Conservation (phyloP, 1,284 basidiomycete genomes). For the Cryptococcus neoformans region DNA sequence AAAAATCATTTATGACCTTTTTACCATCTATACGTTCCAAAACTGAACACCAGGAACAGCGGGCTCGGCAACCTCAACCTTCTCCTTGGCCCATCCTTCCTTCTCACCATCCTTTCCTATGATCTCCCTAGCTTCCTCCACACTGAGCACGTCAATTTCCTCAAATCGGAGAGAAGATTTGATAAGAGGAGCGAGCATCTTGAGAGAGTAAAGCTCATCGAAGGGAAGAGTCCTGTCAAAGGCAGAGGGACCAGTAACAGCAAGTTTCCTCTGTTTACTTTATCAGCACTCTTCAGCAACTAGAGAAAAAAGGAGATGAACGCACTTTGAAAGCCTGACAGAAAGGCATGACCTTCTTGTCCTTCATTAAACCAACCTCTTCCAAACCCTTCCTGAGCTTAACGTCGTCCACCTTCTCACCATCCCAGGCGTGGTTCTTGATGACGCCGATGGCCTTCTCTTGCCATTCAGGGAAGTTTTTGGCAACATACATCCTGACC, state of each 20-base stretch:
- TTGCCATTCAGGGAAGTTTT: constrained; percentile 92
- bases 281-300: not conserved
- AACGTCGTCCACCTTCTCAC: constrained; percentile 72
- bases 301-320: not conserved
- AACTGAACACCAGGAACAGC: constrained; percentile 82
- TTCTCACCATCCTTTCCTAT: constrained; percentile 33
- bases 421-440: constrained; percentile 62
- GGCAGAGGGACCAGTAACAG: constrained; percentile 69
- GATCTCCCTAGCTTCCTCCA: constrained; percentile 60
- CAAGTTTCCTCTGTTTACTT: constrained; percentile 65
- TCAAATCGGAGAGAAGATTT: constrained; percentile 75
- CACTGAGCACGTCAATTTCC: constrained; percentile 65
- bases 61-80: constrained; percentile 77
- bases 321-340: constrained; percentile 82
- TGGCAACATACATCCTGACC: constrained; percentile 86
- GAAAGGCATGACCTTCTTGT: constrained; percentile 96
- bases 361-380: constrained; percentile 82
- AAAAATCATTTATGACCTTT: too few species aligned
- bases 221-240: constrained; percentile 87
- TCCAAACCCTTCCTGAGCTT: constrained; percentile 70
- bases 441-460: constrained; percentile 74
- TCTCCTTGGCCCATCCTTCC: constrained; percentile 49
- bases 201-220: constrained; percentile 75
- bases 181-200: constrained; percentile 73
- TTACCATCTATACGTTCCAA: constrained; percentile 48